Base-by-base conservation (phyloP, 2,329 filamentous ascomycete species). In the Aspergillus eucalypticola region DNA sequence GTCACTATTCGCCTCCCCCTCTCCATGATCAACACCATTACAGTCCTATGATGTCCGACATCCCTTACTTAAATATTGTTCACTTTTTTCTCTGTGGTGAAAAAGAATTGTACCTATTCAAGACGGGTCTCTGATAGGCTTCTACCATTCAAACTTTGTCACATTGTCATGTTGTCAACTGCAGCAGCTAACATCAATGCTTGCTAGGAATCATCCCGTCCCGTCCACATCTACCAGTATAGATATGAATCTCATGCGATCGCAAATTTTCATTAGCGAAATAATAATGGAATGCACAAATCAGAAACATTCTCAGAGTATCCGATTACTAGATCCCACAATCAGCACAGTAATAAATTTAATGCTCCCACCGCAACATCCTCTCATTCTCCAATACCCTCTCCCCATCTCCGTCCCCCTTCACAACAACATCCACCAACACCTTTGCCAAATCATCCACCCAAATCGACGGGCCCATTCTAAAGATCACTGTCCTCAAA, bases 381-480 rank as follows among this genome's bases (percentile, higher is more conserved):
- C 5, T 39, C 44, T 42, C 44, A 59, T 68, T 68, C 39, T 65
- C 65, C 61, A 56, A 62, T 2, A 60, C 54, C 8, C 21, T 58
- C 51, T 62, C 56, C 8, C 41, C 21, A 15, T 39, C 56, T 8
- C 57, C 62, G 11, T 32, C 54, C 10, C 62, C 65, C 11, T 62
- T 42, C 7, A 66, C 4, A 2, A 56, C 66, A 25, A 66, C 21
- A 25, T 61, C 52, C 19, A 69, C 11, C 61, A 65, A 64, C 13
- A 17, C 55, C 1, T 48, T 8, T 38, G 61, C 64, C 27, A 69
- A 19, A 15, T 48, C 42, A 60, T 67, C 58, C 8, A 67, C 56
- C 25, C 48, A 57, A 2, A 68, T 49, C 2, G 65, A 67, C 3
- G 65, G 56, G 3, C 42, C 62, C 41, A 68, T 32, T 3, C 64